phyloP scores from a whole-genome alignment of 495 filamentous ascomycete species.

The Daldinia grandis region DNA sequence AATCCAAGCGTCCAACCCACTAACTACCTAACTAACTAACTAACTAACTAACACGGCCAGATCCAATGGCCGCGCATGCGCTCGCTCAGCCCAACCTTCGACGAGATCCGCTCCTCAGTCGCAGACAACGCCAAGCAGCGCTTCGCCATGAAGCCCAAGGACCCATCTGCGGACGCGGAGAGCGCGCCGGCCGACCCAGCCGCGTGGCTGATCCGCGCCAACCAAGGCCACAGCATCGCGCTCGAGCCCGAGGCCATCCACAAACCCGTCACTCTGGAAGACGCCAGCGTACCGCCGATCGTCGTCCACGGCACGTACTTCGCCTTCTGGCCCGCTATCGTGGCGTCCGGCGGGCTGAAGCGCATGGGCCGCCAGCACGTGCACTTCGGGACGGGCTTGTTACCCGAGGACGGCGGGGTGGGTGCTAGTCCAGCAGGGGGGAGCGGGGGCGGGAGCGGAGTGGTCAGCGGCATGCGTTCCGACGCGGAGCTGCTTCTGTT shows the following conservation, averaged over 20 bases:
- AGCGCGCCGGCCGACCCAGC: constrained; percentile 54
- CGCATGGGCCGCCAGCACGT: constrained; percentile 86
- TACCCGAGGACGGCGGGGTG: constrained; percentile 62
- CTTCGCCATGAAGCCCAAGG: constrained; percentile 67
- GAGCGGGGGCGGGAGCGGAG: constrained; percentile 48
- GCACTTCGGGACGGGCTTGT: constrained; percentile 76
- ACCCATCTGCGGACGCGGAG: constrained; percentile 37
- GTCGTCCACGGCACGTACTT: constrained; percentile 92
- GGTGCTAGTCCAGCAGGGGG: background rate
- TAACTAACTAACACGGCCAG: constrained; percentile 49
- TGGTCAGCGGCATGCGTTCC: constrained; percentile 85
- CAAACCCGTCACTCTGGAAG: constrained; percentile 64
- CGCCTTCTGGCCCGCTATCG: constrained; percentile 74
- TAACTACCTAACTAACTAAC: constrained; percentile 2
- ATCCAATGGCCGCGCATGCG: constrained; percentile 75
- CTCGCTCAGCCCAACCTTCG: constrained; percentile 73
- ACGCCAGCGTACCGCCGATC: constrained; percentile 62
- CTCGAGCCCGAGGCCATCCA: constrained; percentile 75
- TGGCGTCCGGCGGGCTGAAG: constrained; percentile 75
- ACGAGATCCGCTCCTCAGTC: constrained; percentile 77
- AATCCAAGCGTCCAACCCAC: background rate
- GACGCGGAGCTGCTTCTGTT: constrained; percentile 83
- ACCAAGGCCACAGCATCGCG: constrained; percentile 84
- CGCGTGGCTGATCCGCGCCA: constrained; percentile 89
- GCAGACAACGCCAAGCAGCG: constrained; percentile 86